Evolutionary conservation across 345 rosid genomes (phyloP), one percentile per base, ranked within the genome.

Genomic region (Jatropha curcas): DNA sequence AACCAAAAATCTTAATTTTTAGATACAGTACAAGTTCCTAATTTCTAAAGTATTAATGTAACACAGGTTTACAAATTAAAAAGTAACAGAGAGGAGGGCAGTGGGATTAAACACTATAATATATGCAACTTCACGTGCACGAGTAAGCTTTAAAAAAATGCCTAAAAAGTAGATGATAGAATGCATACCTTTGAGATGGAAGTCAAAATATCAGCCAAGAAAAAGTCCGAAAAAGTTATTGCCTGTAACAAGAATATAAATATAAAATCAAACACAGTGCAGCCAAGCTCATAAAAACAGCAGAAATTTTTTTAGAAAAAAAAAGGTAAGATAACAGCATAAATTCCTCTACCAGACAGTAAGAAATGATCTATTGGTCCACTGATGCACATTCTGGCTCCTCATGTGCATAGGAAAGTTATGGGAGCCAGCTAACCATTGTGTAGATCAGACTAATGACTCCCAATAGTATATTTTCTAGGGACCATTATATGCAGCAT

Each of bases 201-300:
- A 55, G 98, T 94, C 73, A 94, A 62, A 71, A 94, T 90, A 85
- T 94, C 98, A 67, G 97, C 98, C 79, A 94, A 68, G 74, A 94
- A 94, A 82, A 94, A 94, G 89, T 94, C 98, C 1, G 91, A 76
- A 82, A 94, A 92, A 5, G 97, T 73, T 71, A 94, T 90, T 56
- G 93, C 86, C 97, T 94, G 92, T 62, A 76, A 66, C 22, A 74
- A 45, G 24, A 59, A 31, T 27, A 43, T 43, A 64, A 74, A 68
- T 25, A 39, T 65, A 69, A 60, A 66, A 65, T 68, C 50, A 71
- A 51, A 31, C 10, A 19, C 16, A 31, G 59, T 43, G 34, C 3
- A 27, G 4, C 4, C 27, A 45, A 22, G 30, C 27, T 3, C 9
- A 22, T 46, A 20, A 14, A 48, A 25, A 20, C 1, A 16, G 30